Conservation (phyloP, 257 asterid genomes). For the Nicotiana obtusifolia region DNA sequence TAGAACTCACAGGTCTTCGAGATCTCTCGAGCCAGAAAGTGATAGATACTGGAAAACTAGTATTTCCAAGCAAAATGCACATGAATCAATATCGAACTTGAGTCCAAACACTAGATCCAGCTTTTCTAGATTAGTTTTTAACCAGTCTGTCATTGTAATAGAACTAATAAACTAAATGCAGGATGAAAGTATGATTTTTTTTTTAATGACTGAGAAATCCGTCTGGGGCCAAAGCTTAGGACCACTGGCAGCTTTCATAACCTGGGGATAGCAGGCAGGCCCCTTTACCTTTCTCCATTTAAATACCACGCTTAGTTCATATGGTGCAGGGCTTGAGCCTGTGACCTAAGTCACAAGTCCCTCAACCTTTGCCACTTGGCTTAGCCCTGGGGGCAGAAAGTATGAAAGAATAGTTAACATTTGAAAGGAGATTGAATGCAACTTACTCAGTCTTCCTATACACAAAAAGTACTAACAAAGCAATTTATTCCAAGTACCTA, state of each 20-base stretch:
- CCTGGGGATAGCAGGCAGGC: too few species aligned
- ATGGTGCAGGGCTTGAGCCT: too few species aligned
- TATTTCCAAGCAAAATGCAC: background rate
- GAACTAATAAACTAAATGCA: background rate
- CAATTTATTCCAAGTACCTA: background rate
- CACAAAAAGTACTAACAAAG: background rate
- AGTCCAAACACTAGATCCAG: background rate
- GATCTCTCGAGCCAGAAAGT: background rate
- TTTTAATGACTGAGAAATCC: too few species aligned
- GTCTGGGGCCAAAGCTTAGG: too few species aligned
- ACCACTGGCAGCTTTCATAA: too few species aligned
- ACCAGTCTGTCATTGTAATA: background rate
- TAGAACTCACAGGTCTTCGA: background rate
- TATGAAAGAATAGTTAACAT: background rate
- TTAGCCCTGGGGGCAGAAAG: too few species aligned
- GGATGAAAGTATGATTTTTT: background rate
- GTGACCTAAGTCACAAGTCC: too few species aligned
- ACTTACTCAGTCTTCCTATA: background rate
- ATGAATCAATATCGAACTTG: background rate
- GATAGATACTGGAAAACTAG: background rate
- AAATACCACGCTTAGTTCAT: too few species aligned
- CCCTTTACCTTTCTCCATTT: too few species aligned
- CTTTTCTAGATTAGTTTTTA: background rate
- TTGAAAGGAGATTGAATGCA: background rate
- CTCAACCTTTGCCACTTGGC: too few species aligned